Evolutionary conservation across 2,329 filamentous ascomycete species (phyloP).

Genomic region (Epichloe bromicola): DNA sequence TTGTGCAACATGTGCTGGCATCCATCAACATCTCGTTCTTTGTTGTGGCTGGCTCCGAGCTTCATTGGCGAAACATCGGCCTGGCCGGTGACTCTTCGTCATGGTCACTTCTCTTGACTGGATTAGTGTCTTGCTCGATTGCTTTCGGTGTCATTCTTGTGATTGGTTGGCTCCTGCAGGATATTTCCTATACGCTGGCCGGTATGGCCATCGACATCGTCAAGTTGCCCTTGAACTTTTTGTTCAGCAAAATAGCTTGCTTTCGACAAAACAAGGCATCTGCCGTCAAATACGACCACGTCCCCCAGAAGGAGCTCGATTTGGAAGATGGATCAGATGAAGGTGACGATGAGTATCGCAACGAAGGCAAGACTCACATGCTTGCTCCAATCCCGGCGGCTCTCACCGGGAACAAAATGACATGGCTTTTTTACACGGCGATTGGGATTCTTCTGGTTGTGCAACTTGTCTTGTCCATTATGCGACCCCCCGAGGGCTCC

Average conservation of each 20-base stretch:
- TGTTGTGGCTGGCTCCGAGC: conserved; percentile 15
- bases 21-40: conserved; percentile 19
- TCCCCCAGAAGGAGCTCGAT: conserved; percentile 8
- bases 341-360: conserved; percentile 2
- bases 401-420: neutral
- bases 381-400: neutral
- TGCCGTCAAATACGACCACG: conserved; percentile 5
- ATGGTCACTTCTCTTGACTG: conserved; percentile 14
- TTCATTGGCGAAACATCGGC: conserved; percentile 17
- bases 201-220: conserved; percentile 11
- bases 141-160: conserved; percentile 6
- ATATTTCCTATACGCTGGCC: conserved; percentile 10
- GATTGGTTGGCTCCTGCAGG: conserved; percentile 12
- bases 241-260: conserved; percentile 7
- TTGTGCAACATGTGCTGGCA: conserved; percentile 11
- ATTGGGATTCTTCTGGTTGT: conserved; percentile 14
- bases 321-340: conserved; percentile 6
- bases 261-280: neutral
- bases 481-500: conserved; percentile 20
- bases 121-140: conserved; percentile 11
- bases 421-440: conserved; percentile 9
- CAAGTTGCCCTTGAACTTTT: conserved; percentile 8
- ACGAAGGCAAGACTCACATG: conserved; percentile 2
- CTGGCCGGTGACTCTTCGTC: conserved; percentile 14
- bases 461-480: conserved; percentile 12